A percentile compares a stretch with the other conserved stretches of the same genome.
Evolutionary conservation across 2,329 filamentous ascomycete genomes (phyloP).

Genomic region (Alternaria novae-zelandiae): DNA sequence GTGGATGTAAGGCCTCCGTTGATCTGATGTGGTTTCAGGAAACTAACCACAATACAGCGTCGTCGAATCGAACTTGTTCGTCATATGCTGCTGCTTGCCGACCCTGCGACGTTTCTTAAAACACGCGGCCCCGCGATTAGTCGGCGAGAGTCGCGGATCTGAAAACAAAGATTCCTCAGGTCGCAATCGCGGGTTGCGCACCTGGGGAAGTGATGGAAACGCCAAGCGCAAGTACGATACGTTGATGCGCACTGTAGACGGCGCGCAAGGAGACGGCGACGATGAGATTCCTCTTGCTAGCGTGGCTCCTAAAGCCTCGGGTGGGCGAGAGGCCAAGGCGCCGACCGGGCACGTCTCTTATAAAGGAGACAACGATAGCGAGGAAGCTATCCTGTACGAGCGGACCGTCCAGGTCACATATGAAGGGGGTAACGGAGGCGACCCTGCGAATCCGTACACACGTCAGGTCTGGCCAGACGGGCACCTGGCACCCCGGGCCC

Average conservation of each 20-base stretch:
- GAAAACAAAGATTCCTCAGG: constrained; percentile 8
- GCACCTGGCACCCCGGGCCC: background rate
- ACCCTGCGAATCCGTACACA: background rate
- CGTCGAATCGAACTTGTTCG: constrained; percentile 51
- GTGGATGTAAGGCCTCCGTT: constrained; percentile 16
- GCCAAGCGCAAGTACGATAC: constrained; percentile 22
- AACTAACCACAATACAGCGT: constrained; percentile 29
- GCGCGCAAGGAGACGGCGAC: background rate
- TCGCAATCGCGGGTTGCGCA: constrained; percentile 9
- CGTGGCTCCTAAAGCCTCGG: background rate
- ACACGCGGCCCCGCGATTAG: constrained; percentile 42
- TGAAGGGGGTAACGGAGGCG: constrained; percentile 1
- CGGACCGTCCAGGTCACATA: constrained; percentile 25
- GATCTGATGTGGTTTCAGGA: no score
- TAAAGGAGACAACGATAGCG: constrained; percentile 20
- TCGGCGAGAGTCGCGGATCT: constrained; percentile 14
- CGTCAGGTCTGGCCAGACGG: constrained; percentile 1
- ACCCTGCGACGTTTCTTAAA: constrained; percentile 52
- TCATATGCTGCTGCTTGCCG: constrained; percentile 52
- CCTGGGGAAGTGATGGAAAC: constrained; percentile 12
- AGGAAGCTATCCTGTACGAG: constrained; percentile 28
- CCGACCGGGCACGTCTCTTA: background rate
- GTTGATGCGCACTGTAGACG: constrained; percentile 23
- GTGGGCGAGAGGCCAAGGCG: background rate
- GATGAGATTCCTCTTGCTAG: constrained; percentile 13